A percentile compares a stretch with the other conserved stretches of the same genome.
Conservation (phyloP, 305 asterid genomes). For the Solanum hybrid region DNA sequence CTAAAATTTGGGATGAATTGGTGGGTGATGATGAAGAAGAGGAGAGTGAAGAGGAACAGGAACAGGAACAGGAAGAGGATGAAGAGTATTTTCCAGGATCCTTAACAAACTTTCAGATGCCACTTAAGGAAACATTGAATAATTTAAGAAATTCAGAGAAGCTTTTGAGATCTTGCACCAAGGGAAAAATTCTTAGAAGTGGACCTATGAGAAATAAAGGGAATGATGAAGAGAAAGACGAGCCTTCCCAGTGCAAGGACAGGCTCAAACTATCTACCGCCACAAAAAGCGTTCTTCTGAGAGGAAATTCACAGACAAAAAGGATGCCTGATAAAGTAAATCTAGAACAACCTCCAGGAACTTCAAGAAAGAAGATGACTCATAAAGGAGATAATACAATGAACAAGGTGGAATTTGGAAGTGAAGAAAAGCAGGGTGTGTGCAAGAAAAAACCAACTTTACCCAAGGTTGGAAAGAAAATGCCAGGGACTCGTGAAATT, state of each 20-base stretch:
- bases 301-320: background rate
- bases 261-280: background rate
- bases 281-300: background rate
- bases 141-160: background rate
- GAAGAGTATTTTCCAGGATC: conserved; percentile 4
- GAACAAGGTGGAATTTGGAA: conserved; percentile 19
- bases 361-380: conserved; percentile 18
- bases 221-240: background rate
- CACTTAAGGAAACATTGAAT: background rate
- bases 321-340: conserved; percentile 4
- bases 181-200: background rate
- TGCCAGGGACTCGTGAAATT: conserved; percentile 12
- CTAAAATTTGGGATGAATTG: conserved; percentile 16
- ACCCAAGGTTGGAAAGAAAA: conserved; percentile 8
- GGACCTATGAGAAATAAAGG: background rate
- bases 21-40: background rate
- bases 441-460: conserved; percentile 21
- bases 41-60: background rate
- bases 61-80: background rate
- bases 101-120: background rate
- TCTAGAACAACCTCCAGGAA: background rate
- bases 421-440: conserved; percentile 36
- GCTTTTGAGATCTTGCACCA: background rate
- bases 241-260: background rate
- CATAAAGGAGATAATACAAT: conserved; percentile 8